A percentile compares a stretch with the other conserved stretches of the same genome.
Conservation (phyloP, 768 basidiomycete species). For the Dioszegia hungarica region DNA sequence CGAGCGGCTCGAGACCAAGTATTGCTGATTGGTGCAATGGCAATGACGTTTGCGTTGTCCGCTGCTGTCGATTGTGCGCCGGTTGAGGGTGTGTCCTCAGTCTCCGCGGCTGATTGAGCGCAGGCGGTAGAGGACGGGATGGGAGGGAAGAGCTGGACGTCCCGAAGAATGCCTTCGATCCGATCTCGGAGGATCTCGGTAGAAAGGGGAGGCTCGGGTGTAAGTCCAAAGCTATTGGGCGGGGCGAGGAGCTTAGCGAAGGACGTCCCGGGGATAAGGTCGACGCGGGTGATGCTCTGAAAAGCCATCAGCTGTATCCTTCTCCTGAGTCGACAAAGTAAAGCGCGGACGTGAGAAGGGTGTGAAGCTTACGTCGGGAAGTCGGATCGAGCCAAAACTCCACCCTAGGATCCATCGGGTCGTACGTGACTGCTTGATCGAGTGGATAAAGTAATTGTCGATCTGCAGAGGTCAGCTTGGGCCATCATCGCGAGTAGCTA, state of each 20-base stretch:
- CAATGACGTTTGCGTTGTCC: not conserved
- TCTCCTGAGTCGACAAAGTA: too few relatives aligned
- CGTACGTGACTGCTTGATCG: constrained; percentile 81
- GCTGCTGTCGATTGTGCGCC: too few relatives aligned
- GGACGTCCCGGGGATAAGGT: constrained; percentile 27
- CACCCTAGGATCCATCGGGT: constrained; percentile 89
- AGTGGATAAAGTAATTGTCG: constrained; percentile 76
- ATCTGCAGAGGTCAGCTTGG: constrained; percentile 55
- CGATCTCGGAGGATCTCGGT: constrained; percentile 4
- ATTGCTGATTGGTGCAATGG: constrained; percentile 16
- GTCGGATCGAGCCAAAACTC: constrained; percentile 62
- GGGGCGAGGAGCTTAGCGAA: constrained; percentile 24
- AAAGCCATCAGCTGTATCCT: too few relatives aligned
- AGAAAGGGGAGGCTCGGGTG: constrained; percentile 4
- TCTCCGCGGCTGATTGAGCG: too few relatives aligned
- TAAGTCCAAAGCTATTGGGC: constrained; percentile 15
- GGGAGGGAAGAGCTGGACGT: not conserved
- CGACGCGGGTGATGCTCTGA: constrained; percentile 21
- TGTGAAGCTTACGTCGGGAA: constrained; percentile 67
- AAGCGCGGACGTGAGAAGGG: too few relatives aligned
- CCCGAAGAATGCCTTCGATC: constrained; percentile 6
- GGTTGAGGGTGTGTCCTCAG: too few relatives aligned
- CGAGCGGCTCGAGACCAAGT: constrained; percentile 40
- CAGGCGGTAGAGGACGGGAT: too few relatives aligned
- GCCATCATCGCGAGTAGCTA: not conserved